A percentile compares a stretch with the other conserved stretches of the same genome.
Evolutionary conservation across 2,329 filamentous ascomycete species (phyloP).

Genomic region (Aschersonia sp.): DNA sequence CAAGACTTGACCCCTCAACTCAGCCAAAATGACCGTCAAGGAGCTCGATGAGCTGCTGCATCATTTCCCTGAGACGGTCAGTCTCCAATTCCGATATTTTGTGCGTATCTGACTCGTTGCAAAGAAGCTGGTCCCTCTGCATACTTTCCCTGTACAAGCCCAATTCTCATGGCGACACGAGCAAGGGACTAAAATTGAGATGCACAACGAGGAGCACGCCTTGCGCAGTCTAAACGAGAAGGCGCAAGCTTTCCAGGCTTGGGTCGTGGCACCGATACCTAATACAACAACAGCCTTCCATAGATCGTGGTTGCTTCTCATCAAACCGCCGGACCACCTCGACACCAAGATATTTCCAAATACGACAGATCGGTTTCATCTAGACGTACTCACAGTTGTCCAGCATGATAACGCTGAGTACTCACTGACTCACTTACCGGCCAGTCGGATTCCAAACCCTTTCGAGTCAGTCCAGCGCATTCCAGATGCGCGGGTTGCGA

Average conservation of each 20-base stretch:
- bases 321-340: slow-evolving; percentile 9
- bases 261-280: slow-evolving; percentile 16
- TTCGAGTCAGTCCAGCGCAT: slow-evolving; percentile 11
- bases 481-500: slow-evolving; percentile 3
- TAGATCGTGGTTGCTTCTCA: slow-evolving; percentile 17
- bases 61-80: background rate
- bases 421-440: slow-evolving; percentile 11
- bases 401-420: slow-evolving; percentile 8
- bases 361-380: slow-evolving; percentile 12
- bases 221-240: slow-evolving; percentile 13
- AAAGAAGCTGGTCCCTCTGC: slow-evolving; percentile 4
- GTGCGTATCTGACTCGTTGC: background rate
- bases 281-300: slow-evolving; percentile 13
- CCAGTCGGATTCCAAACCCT: slow-evolving; percentile 15
- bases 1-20: background rate
- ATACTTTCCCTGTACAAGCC: slow-evolving; percentile 9
- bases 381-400: slow-evolving; percentile 12
- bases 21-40: background rate
- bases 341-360: slow-evolving; percentile 12
- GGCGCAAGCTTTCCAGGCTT: slow-evolving; percentile 8
- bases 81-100: background rate
- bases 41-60: background rate
- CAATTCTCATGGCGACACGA: slow-evolving; percentile 14
- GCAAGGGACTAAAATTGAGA: slow-evolving; percentile 18
- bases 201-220: slow-evolving; percentile 14